Conservation (phyloP, 2,329 filamentous ascomycete genomes). For the Verticillium longisporum region DNA sequence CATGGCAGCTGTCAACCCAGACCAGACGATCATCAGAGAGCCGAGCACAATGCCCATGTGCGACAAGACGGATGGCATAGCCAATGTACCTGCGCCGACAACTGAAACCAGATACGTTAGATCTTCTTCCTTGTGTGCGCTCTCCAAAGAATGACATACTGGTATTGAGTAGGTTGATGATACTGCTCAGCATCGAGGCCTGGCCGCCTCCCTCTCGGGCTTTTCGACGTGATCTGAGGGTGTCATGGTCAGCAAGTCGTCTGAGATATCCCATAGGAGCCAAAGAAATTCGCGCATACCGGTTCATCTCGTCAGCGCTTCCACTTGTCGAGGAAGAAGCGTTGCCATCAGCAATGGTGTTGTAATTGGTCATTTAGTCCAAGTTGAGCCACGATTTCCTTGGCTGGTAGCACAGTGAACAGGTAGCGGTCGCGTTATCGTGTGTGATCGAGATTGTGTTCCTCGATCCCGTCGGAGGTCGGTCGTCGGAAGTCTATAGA, state of each 20-base stretch:
- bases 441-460: not conserved
- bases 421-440: not conserved
- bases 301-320: slow-evolving; percentile 11
- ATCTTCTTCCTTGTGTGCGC: not conserved
- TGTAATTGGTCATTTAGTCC: slow-evolving; percentile 44
- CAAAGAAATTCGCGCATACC: slow-evolving; percentile 4
- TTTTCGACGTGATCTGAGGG: slow-evolving; percentile 47
- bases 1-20: slow-evolving; percentile 80
- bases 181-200: slow-evolving; percentile 83
- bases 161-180: slow-evolving; percentile 93
- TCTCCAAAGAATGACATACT: slow-evolving; percentile 48
- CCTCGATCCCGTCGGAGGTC: not conserved
- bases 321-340: slow-evolving; percentile 14
- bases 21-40: slow-evolving; percentile 81
- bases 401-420: not conserved
- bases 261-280: not conserved
- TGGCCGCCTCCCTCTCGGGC: slow-evolving; percentile 69
- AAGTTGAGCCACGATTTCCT: not conserved
- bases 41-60: slow-evolving; percentile 92
- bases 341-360: slow-evolving; percentile 42
- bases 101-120: slow-evolving; percentile 41
- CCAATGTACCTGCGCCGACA: slow-evolving; percentile 87
- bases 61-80: slow-evolving; percentile 90
- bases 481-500: not conserved
- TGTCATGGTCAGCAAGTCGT: slow-evolving; percentile 4